Base-by-base conservation (phyloP, 805 yeast genomes). In the Hanseniaspora guilliermondii region DNA sequence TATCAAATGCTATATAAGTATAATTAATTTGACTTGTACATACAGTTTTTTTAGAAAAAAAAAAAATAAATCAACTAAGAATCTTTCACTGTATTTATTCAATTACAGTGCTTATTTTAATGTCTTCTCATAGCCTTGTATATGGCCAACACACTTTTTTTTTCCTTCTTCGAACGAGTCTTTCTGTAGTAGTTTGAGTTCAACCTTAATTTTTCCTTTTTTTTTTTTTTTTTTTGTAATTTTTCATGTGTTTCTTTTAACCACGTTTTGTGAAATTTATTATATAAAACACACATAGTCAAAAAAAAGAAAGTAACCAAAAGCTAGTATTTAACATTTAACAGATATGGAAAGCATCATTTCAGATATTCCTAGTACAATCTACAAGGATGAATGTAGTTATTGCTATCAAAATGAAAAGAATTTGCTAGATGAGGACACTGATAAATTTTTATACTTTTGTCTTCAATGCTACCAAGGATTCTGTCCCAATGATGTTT, bases 361-460 rank as follows among this genome's bases (percentile, higher is more conserved):
- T 9, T 42, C 58, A 17, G 54, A 59, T 2, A 54, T 70, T 32
- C 68, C 70, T 3, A 57, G 67, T 24, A 70, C 74, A 2, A 78
- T 89, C 17, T 82, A 79, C 62, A 89, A 87, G 64, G 97, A 91
- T 69, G 96, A 88, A 60, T 89, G 97, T 64, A 84, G 85, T 70
- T 91, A 78, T 68, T 83, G 89, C 53, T 91, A 84, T 63, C 91
- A 82, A 57, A 79, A 86, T 0, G 77, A 86, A 4, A 68, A 70
- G 50, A 77, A 76, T 48, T 58, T 60, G 1, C 47, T 22, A 21
- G 32, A 35, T 39, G 59, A 38, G 75, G 70, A 52, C 69, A 74
- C 50, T 68, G 42, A 36, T 6, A 69, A 32, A 21, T 12, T 11
- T 53, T 65, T 91, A 17, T 89, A 85, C 62, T 77, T 89, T 14